Base-by-base conservation (phyloP, 805 yeast genomes). In the Nakazawaea wickerhamii region DNA sequence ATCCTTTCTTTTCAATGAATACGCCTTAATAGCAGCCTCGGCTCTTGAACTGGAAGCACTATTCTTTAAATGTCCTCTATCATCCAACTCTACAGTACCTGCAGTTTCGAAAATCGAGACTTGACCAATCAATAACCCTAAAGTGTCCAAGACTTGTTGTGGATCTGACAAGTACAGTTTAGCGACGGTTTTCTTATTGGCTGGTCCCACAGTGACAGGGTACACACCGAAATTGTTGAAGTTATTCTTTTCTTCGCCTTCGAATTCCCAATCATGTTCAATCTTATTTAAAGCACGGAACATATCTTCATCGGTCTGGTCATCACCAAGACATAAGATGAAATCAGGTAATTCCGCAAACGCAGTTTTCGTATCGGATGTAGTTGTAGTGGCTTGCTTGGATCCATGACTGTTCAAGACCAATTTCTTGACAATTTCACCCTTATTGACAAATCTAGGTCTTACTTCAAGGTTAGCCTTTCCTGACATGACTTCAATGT, bases 401-500 rank as follows among this genome's bases (percentile, higher is more conserved):
- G 65, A 58, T 3, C 86, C 86, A 57, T 82, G 82, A 15, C 75
- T 71, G 43, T 75, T 75, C 53, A 79, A 65, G 9, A 87, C 86
- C 45, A 91, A 70, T 48, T 89, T 67, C 57, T 79, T 84, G 28
- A 86, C 98, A 55, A 93, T 93, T 62, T 91, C 99, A 44, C 99
- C 99, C 62, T 93, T 93, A 67, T 93, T 93, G 42, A 91, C 88
- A 59, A 89, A 85, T 46, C 79, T 77, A 11, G 99, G 99, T 49
- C 99, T 73, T n/a, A 93, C 98, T 64, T 93, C 99, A 36, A 93
- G 75, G 57, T 93, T 93, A 25, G 98, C 98, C 64, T 93, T 93
- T 36, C 99, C 99, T 11, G 84, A 72, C 97, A 93, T 91, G 13
- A 93, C 93, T 57, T 93, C 99, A 33, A 93, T 84, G 48, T 88